Conservation (phyloP, 2,329 filamentous ascomycete genomes). For the Talaromyces pinophilus region DNA sequence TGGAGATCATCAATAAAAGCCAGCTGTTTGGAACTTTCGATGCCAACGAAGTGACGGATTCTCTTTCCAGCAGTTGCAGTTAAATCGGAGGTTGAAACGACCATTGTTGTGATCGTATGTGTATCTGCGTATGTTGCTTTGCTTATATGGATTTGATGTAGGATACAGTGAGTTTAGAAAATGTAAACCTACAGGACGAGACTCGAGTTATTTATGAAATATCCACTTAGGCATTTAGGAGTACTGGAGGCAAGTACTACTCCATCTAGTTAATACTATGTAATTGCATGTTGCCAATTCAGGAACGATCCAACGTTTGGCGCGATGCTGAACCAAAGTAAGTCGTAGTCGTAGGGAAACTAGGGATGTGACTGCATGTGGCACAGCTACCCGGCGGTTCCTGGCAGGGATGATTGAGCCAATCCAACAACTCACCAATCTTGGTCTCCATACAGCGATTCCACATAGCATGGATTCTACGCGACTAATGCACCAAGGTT, state of each 20-base stretch:
- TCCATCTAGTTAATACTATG: no score
- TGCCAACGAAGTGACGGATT: constrained; percentile 47
- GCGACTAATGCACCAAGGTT: constrained; percentile 16
- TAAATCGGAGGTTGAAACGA: not conserved
- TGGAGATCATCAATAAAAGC: constrained; percentile 27
- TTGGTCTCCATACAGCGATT: not conserved
- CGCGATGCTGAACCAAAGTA: not conserved
- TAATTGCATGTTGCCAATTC: not conserved
- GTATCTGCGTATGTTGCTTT: constrained; percentile 1
- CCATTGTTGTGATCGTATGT: not conserved
- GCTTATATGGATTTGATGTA: not conserved
- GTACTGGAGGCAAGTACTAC: not conserved
- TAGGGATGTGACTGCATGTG: constrained; percentile 6
- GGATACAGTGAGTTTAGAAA: not conserved
- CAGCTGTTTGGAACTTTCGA: constrained; percentile 50
- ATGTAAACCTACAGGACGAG: not conserved
- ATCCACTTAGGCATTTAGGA: not conserved
- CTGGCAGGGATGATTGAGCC: not conserved
- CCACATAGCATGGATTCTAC: not conserved
- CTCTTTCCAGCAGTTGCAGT: not conserved
- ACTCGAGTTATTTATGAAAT: not conserved
- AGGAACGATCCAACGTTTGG: not conserved
- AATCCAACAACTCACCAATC: not conserved
- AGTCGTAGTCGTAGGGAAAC: not conserved
- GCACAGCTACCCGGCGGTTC: constrained; percentile 6